Evolutionary conservation across 371 early-diverging fungal genomes (phyloP), one percentile per base, ranked within the genome.

Genomic region (Mortierella sp.): DNA sequence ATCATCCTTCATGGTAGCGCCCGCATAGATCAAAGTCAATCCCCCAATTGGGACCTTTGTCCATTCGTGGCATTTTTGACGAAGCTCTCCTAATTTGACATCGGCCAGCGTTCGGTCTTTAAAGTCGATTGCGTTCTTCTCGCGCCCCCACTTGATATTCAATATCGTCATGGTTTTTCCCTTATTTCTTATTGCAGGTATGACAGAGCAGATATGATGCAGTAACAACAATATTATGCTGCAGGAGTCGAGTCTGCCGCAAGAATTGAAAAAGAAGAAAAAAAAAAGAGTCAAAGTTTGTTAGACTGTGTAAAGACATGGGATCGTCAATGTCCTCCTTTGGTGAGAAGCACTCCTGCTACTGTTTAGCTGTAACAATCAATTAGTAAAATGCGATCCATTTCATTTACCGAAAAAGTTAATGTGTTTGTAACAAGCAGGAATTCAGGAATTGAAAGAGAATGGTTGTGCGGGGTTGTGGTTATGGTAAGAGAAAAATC

Each of bases 1-100:
- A 50, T 91, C 88, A 65, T 91, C 91, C 69, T 89, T 91, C 73
- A 91, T 87, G 15, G 88, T 84, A 1, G 91, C 91, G 7, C 78
- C 78, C 15, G 70, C 69, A 58, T 65, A 78, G 58, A 80, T 80
- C 75, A 80, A 47, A 36, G 80, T 80, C 36, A 80, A 21, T 9
- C 80, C 80, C 13, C 75, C 74, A 2, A 74, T 36, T 5, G 80
- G 80, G 5, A 80, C 80, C 15, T 52, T 48, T 33, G 80, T 55
- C 80, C 74, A 70, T 10, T 80, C 72, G 13, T 74, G 74, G 32
- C 80, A 80, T 19, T 33, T 6, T 28, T 71, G 50, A n/a, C 80
- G 74, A 7, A 80, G 75, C 21, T 74, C 75, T n/a, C 75, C 75
- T 19, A 80, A 61, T 19, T 52, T 58, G 65, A 80, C 69, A 19